Conservation (phyloP, 2,329 filamentous ascomycete genomes). For the Aspergillus pseudoterreus region DNA sequence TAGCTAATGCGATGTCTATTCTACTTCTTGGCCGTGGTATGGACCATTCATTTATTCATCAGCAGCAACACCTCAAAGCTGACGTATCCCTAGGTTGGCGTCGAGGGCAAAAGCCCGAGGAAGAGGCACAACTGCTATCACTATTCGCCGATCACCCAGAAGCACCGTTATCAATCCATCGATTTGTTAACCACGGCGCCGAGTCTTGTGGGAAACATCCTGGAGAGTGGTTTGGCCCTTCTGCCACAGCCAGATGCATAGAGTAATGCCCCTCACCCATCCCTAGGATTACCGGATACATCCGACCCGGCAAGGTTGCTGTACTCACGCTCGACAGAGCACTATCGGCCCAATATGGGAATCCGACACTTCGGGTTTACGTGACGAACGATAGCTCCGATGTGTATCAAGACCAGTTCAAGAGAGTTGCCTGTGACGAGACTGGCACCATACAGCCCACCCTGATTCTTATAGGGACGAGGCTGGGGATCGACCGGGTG, state of each 20-base stretch:
- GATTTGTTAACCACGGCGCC: conserved; percentile 86
- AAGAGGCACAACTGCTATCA: conserved; percentile 69
- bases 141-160: conserved; percentile 82
- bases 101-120: conserved; percentile 52
- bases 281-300: background rate
- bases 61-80: background rate
- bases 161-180: conserved; percentile 91
- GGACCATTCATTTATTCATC: conserved; percentile 3
- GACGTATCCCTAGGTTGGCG: conserved; percentile 63
- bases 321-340: conserved; percentile 52
- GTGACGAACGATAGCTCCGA: conserved; percentile 86
- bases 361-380: conserved; percentile 71
- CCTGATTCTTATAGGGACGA: conserved; percentile 80
- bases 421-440: conserved; percentile 68
- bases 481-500: conserved; percentile 89
- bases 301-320: conserved; percentile 2
- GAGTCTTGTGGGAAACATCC: conserved; percentile 87
- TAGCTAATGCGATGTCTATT: conserved; percentile 78
- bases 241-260: conserved; percentile 89
- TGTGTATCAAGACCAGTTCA: conserved; percentile 86
- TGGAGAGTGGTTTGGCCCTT: conserved; percentile 98
- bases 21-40: conserved; percentile 74
- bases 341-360: conserved; percentile 62
- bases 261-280: conserved; percentile 57
- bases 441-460: conserved; percentile 72